Conservation (phyloP, 805 yeast species). For the Ogataea trehalophila region DNA sequence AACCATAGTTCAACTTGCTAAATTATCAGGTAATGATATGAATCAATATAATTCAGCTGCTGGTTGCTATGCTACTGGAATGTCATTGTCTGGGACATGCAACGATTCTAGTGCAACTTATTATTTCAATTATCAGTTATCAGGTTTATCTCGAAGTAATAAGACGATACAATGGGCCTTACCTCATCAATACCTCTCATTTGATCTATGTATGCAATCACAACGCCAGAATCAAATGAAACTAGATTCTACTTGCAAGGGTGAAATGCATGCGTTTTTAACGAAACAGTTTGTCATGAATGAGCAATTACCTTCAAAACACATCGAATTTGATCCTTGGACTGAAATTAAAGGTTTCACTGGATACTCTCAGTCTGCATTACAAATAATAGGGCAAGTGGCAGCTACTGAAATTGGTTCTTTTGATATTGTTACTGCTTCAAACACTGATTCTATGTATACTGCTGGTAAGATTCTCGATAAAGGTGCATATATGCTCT, state of each 20-base stretch:
- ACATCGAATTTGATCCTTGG: conserved; percentile 55
- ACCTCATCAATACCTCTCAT: conserved; percentile 47
- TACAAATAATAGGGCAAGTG: conserved; percentile 37
- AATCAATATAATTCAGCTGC: conserved; percentile 57
- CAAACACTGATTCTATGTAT: conserved; percentile 83
- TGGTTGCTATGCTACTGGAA: conserved; percentile 54
- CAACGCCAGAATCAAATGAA: conserved; percentile 23
- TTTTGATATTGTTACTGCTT: conserved; percentile 48
- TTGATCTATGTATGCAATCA: conserved; percentile 21
- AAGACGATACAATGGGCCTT: conserved; percentile 41
- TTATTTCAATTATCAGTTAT: conserved; percentile 34
- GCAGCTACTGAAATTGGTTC: conserved; percentile 50
- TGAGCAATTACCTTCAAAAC: conserved; percentile 27
- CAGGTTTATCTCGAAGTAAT: conserved; percentile 21
- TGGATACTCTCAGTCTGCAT: conserved; percentile 32
- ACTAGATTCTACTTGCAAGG: conserved; percentile 52
- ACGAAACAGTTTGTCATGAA: conserved; percentile 29
- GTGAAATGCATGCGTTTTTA: conserved; percentile 43
- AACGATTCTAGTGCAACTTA: conserved; percentile 33
- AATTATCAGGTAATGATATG: conserved; percentile 34
- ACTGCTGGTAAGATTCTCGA: conserved; percentile 84
- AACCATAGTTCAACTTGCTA: conserved; percentile 47
- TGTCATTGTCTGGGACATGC: conserved; percentile 38
- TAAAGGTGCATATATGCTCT: conserved; percentile 83
- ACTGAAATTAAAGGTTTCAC: conserved; percentile 39